Percentiles rank a stretch among this genome's conserved stretches.
Conservation (phyloP, 257 asterid species). For the Lantana camara region DNA sequence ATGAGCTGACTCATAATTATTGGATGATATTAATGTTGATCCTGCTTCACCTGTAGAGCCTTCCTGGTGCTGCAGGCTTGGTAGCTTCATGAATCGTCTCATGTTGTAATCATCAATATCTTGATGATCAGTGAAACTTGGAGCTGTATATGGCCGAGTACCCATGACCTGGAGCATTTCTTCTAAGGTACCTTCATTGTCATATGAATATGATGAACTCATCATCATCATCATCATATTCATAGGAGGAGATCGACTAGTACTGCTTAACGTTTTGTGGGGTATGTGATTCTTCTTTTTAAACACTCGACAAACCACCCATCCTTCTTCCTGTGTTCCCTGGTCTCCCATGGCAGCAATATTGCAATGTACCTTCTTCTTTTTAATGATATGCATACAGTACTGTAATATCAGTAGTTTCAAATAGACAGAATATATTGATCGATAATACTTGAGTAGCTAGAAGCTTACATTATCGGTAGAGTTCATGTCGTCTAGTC, state of each 20-base stretch:
- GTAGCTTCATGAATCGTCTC: slow-evolving; percentile 42
- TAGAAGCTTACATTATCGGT: slow-evolving; percentile 34
- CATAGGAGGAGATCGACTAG: not conserved
- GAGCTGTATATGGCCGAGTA: not conserved
- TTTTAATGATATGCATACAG: no score
- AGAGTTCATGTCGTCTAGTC: slow-evolving; percentile 46
- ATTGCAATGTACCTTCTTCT: no score
- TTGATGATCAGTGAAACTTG: not conserved
- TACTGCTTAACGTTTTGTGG: slow-evolving; percentile 21
- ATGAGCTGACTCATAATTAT: slow-evolving; percentile 7
- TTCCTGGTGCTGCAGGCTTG: slow-evolving; percentile 28
- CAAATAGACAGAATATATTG: no score
- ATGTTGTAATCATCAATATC: slow-evolving; percentile 7
- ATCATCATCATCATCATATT: not conserved
- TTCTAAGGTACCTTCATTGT: slow-evolving; percentile 42
- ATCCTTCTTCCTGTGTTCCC: slow-evolving; percentile 51
- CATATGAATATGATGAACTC: slow-evolving; percentile 18
- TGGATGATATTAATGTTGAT: not conserved
- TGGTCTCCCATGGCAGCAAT: slow-evolving; percentile 30
- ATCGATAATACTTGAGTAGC: no score
- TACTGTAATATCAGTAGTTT: no score
- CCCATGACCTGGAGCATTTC: slow-evolving; percentile 42
- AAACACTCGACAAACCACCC: slow-evolving; percentile 71
- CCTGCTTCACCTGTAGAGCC: not conserved
- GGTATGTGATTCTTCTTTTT: slow-evolving; percentile 45